Base-by-base conservation (phyloP, 2,329 filamentous ascomycete genomes). In the Paecilomyces sp. region DNA sequence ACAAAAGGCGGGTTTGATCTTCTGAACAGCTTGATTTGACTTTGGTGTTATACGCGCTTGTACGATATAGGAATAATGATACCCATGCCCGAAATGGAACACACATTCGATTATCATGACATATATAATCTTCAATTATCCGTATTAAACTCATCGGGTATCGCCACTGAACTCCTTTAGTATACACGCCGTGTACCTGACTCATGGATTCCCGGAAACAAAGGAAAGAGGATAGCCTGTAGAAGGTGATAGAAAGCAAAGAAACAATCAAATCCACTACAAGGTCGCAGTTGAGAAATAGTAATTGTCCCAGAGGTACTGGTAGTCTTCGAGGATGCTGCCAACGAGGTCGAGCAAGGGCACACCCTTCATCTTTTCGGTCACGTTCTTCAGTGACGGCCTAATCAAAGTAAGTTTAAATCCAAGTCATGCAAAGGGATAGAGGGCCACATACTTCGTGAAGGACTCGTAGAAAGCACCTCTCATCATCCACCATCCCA, bases 301-400 rank as follows among this genome's bases (percentile, higher is more conserved):
- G 75, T 97, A 97, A 68, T 95, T 92, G 76, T 97, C 92, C 94
- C 94, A 99, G 33, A 99, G 81, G 73, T 95, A 97, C 75, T 96
- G 91, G 72, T 99, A 99, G 74, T 99, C 94, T 72, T 97, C 92
- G 63, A 97, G 76, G 54, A 99, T 88, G 60, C 90, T 91, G 8
- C 88, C 89, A 25, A 96, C 81, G 71, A 99, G 85, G 65, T 89
- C 87, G 54, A 95, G 84, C 74, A 96, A 81, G 57, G 89, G 87
- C 70, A 88, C 88, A 65, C 86, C 80, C 70, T 81, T 87, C 65
- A 96, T 83, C 68, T 87, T 88, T 31, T 80, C 80, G 7, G 93
- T 87, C 13, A 93, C 75, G 3, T 85, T 84, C 75, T 90, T 90
- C 58, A 88, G 78, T 78, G 83, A 83, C 8, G 80, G 76, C 67